Evolutionary conservation across 1,284 basidiomycete genomes (phyloP).

Genomic region (Vanrija sp.): DNA sequence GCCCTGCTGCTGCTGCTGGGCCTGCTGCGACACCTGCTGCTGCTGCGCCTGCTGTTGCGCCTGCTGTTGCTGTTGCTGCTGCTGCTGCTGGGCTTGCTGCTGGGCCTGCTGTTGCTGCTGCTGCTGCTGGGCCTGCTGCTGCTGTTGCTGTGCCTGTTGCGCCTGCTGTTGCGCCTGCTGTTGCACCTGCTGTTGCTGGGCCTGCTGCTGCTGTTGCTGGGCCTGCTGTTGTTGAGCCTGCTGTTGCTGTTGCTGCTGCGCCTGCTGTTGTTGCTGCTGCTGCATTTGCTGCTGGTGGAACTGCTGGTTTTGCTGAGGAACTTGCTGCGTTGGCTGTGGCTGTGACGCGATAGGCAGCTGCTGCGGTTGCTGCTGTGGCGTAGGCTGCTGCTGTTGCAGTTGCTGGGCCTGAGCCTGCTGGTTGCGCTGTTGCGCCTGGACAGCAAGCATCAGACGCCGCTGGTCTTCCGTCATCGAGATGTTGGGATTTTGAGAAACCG

Average conservation of each 20-base stretch:
- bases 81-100: too few relatives aligned
- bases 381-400: not conserved
- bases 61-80: too few relatives aligned
- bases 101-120: too few relatives aligned
- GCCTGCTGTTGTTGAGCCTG: slow-evolving; percentile 1
- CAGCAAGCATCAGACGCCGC: slow-evolving; percentile 3
- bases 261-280: slow-evolving; percentile 3
- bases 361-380: slow-evolving; percentile 3
- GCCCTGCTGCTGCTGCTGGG: not conserved
- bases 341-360: not conserved
- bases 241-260: slow-evolving; percentile 7
- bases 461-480: slow-evolving; percentile 16
- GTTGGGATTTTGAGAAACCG: slow-evolving; percentile 12
- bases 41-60: not conserved
- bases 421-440: not conserved
- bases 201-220: too few relatives aligned
- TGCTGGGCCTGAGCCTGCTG: slow-evolving; percentile 4
- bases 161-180: slow-evolving; percentile 6
- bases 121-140: not conserved
- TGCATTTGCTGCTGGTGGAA: slow-evolving; percentile 2
- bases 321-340: slow-evolving; percentile 1
- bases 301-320: not conserved
- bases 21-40: not conserved
- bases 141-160: not conserved
- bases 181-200: not conserved